A percentile compares a stretch with the other conserved stretches of the same genome.
phyloP scores from a whole-genome alignment of 192 early-diverging fungal genomes.

The Pilaira anomala region DNA sequence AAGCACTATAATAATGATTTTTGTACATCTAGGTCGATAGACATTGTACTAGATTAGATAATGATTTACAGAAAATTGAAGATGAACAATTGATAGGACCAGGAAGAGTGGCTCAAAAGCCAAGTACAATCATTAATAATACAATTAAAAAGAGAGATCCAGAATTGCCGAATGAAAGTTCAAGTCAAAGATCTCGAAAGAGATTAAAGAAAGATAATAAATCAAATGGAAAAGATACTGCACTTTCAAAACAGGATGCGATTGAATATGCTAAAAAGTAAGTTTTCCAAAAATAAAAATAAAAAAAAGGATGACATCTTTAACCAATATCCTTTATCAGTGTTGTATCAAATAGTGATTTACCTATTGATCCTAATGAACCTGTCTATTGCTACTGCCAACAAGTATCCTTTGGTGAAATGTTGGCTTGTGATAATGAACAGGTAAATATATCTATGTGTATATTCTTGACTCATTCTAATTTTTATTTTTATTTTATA shows the following conservation, averaged over 20 bases:
- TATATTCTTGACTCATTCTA: neutral
- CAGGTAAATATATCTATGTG: conserved; percentile 41
- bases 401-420: conserved; percentile 84
- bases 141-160: conserved; percentile 7
- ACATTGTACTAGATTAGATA: conserved; percentile 87
- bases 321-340: conserved; percentile 7
- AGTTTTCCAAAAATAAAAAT: neutral
- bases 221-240: neutral
- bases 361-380: conserved; percentile 81
- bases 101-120: conserved; percentile 19
- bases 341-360: conserved; percentile 26
- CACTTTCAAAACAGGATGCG: conserved; percentile 24
- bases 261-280: conserved; percentile 29
- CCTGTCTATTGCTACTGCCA: conserved; percentile 85
- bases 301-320: neutral
- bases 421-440: conserved; percentile 85
- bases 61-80: conserved; percentile 87
- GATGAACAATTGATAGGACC: conserved; percentile 81
- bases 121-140: neutral
- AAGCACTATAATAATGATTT: conserved; percentile 1
- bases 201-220: conserved; percentile 3
- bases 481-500: conserved; percentile 4
- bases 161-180: neutral
- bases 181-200: conserved; percentile 11
- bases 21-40: conserved; percentile 67